A percentile compares a stretch with the other conserved stretches of the same genome.
Evolutionary conservation across 495 filamentous ascomycete genomes (phyloP).

Genomic region (Neurospora hispaniola): DNA sequence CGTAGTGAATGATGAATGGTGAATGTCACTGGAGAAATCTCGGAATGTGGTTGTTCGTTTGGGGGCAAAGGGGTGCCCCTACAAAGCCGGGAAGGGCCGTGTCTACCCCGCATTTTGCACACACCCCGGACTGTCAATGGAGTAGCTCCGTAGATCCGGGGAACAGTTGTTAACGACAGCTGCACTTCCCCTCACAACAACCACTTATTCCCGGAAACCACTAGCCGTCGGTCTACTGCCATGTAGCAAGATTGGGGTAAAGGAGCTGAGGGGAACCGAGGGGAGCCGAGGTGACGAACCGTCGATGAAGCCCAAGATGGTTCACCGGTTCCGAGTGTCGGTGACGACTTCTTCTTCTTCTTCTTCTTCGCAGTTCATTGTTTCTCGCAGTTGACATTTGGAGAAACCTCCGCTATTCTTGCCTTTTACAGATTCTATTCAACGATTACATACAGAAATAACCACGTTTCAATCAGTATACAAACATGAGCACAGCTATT

Average conservation of each 20-base stretch:
- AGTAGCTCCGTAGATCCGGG: background rate
- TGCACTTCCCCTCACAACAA: background rate
- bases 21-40: background rate
- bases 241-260: background rate
- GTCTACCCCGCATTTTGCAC: background rate
- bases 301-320: background rate
- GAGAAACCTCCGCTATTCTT: background rate
- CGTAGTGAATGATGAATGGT: background rate
- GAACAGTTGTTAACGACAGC: background rate
- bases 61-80: background rate
- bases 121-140: background rate
- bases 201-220: background rate
- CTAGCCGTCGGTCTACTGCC: background rate
- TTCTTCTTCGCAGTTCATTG: background rate
- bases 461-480: background rate
- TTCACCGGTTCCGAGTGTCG: background rate
- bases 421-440: background rate
- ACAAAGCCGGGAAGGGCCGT: background rate
- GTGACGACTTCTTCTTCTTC: background rate
- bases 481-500: conserved; percentile 41
- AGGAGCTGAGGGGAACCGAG: background rate
- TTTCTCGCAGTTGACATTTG: background rate
- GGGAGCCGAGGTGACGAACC: background rate
- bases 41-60: background rate
- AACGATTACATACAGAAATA: background rate